Base-by-base conservation (phyloP, 1,284 basidiomycete genomes). In the Cryptococcus jaspeensis region DNA sequence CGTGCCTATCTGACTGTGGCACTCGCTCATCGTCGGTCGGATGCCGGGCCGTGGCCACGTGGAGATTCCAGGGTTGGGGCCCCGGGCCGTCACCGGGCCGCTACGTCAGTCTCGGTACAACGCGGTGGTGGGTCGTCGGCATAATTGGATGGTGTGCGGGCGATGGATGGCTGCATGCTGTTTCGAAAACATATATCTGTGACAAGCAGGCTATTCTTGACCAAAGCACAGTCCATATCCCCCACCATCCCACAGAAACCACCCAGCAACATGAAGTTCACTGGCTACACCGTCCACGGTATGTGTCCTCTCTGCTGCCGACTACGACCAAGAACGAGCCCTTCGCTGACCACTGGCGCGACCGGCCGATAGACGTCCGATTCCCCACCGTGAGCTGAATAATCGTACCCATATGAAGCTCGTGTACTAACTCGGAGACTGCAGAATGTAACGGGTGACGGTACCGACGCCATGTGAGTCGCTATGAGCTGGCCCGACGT, bases 391-490 rank as follows among this genome's bases (percentile, higher is more conserved):
- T 87, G 50, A 54, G 61, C 48, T 41, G 22, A 60, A 37, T 40
- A 50, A n/a, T 32, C 35, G 16, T 16, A 36, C n/a, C 23, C 32
- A n/a, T n/a, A n/a, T n/a, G n/a, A n/a, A n/a, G n/a, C n/a, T n/a
- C 11, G 11, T 18, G 36, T 5, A 20, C 23, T 47, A 13, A 22
- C 28, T 4, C 5, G 9, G 5, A 32, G 28, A 32, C 5, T 32
- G 12, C 57, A 72, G 71, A 76, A 78, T 60, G 69, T 91, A 52
- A 87, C 87, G 16, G 90, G 90, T 32, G 90, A 92, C 80, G 90
- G 90, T 8, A 90, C 90, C 39, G 91, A 92, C 80, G 90, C 90
- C 8, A 92, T 90, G 86, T 85, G 70, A 63, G 76, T 59, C 39
- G 28, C 28, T 32, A 9, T 32, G 28, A 20, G n/a, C 28, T 39